Evolutionary conservation across 129 eudicot species (phyloP).

Genomic region (Tanacetum coccineum): DNA sequence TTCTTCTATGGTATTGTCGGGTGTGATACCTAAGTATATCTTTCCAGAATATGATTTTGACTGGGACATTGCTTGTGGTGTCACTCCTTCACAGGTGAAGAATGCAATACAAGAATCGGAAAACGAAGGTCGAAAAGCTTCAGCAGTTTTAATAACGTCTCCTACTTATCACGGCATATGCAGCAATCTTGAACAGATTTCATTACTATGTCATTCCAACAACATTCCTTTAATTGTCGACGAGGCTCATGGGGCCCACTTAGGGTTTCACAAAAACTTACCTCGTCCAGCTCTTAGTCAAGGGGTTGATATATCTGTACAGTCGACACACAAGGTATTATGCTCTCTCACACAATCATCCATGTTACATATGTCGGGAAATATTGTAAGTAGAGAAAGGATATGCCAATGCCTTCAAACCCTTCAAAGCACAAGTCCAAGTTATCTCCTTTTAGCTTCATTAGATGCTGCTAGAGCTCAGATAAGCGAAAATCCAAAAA

Average conservation of each 20-base stretch:
- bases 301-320: conserved; percentile 75
- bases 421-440: conserved; percentile 88
- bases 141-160: conserved; percentile 68
- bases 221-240: conserved; percentile 71
- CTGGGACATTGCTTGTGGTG: conserved; percentile 69
- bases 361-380: conserved; percentile 74
- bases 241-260: conserved; percentile 97
- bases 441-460: conserved; percentile 75
- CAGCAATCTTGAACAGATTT: conserved; percentile 54
- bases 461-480: conserved; percentile 84
- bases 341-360: conserved; percentile 90
- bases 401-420: conserved; percentile 77
- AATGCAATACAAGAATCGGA: conserved; percentile 57
- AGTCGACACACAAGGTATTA: conserved; percentile 89
- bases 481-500: conserved; percentile 39
- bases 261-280: conserved; percentile 67
- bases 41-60: conserved; percentile 50
- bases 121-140: conserved; percentile 60
- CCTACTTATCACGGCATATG: conserved; percentile 92
- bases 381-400: conserved; percentile 55
- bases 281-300: conserved; percentile 74
- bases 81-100: conserved; percentile 70
- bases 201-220: conserved; percentile 51
- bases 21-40: conserved; percentile 63
- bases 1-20: conserved; percentile 72